Percentiles rank a stretch among this genome's conserved stretches.
phyloP scores from a whole-genome alignment of 495 filamentous ascomycete species.

The Aspergillus incahuasiensis region DNA sequence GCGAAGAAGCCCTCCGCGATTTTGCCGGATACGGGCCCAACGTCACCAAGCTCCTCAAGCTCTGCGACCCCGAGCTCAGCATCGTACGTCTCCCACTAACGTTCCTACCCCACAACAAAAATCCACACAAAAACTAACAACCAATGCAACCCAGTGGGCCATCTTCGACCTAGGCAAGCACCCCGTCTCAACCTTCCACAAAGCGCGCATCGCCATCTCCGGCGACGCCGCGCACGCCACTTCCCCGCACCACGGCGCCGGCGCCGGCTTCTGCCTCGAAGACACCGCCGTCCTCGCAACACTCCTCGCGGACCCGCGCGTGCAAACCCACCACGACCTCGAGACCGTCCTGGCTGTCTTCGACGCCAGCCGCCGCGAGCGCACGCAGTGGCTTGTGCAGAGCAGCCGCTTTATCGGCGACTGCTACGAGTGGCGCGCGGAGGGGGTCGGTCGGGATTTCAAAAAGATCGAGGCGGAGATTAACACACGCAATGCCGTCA shows the following conservation, averaged over 20 bases:
- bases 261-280: conserved; percentile 54
- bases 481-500: conserved; percentile 21
- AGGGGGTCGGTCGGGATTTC: conserved; percentile 18
- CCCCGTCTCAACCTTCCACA: conserved; percentile 37
- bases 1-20: conserved; percentile 27
- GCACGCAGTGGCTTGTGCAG: conserved; percentile 31
- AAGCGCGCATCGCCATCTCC: conserved; percentile 39
- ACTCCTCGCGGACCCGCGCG: conserved; percentile 25
- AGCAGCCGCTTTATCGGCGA: conserved; percentile 31
- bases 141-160: conserved; percentile 38
- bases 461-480: conserved; percentile 26
- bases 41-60: conserved; percentile 21
- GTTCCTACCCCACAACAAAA: not conserved
- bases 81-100: conserved; percentile 19
- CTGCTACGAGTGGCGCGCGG: conserved; percentile 24
- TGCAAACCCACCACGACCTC: conserved; percentile 14
- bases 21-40: conserved; percentile 37
- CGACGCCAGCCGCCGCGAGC: conserved; percentile 20
- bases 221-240: conserved; percentile 50
- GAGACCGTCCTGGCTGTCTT: conserved; percentile 19
- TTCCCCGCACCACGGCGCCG: conserved; percentile 49
- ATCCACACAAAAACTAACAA: conserved; percentile 1
- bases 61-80: conserved; percentile 20
- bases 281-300: conserved; percentile 45
- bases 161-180: conserved; percentile 51